A percentile compares a stretch with the other conserved stretches of the same genome.
Conservation (phyloP, 768 basidiomycete genomes). For the Terana coerulea region DNA sequence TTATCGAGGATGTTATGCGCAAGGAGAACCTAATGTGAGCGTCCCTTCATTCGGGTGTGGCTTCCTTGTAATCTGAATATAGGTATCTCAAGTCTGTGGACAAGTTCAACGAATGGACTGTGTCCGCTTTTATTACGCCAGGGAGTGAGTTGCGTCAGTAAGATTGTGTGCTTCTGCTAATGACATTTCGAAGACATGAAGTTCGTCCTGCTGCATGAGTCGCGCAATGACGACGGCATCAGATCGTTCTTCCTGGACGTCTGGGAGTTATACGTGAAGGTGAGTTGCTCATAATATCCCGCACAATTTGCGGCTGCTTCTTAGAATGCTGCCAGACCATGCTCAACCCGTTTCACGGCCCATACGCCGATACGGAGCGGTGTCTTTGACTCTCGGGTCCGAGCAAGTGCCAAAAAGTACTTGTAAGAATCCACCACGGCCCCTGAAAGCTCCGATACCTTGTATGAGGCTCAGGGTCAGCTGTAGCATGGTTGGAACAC, state of each 20-base stretch:
- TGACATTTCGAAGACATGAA: slow-evolving; percentile 76
- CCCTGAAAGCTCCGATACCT: neutral
- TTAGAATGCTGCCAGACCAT: slow-evolving; percentile 51
- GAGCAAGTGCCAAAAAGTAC: slow-evolving; percentile 83
- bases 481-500: too few relatives aligned
- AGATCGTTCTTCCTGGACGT: slow-evolving; percentile 88
- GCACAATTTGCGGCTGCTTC: slow-evolving; percentile 13
- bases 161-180: neutral
- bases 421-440: slow-evolving; percentile 34
- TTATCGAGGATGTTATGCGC: slow-evolving; percentile 89
- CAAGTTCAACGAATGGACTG: slow-evolving; percentile 98
- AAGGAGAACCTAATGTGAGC: slow-evolving; percentile 77
- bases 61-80: neutral
- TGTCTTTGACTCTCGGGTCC: slow-evolving; percentile 80
- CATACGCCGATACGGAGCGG: slow-evolving; percentile 78
- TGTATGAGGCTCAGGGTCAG: neutral
- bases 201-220: slow-evolving; percentile 90
- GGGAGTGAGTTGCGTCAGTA: slow-evolving; percentile 74
- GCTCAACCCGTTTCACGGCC: slow-evolving; percentile 95
- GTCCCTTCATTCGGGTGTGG: neutral
- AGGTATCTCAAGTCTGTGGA: slow-evolving; percentile 97
- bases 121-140: slow-evolving; percentile 94
- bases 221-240: slow-evolving; percentile 97
- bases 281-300: slow-evolving; percentile 29
- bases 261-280: slow-evolving; percentile 98